These are phyloP conservation scores for Rhododendron williamsianum DNA, from an alignment of 148 eudicot species.

Conservation along the genomic window DNA sequence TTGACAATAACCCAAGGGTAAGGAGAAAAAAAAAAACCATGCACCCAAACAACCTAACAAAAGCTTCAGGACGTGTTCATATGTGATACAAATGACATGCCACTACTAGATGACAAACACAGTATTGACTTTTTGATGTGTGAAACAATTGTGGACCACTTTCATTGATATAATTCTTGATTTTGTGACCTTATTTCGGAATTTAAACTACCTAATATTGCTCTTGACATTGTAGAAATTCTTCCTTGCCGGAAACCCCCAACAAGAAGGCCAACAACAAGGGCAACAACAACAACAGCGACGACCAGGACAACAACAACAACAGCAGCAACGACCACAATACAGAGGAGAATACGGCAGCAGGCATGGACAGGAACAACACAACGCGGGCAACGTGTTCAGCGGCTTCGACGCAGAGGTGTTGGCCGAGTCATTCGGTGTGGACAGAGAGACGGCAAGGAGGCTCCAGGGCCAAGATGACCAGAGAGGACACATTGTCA, in stretches of 20 bases:
- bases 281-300: background rate
- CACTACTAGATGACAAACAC: no score
- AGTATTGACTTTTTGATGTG: no score
- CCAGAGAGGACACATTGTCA: constrained; percentile 53
- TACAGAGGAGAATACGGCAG: background rate
- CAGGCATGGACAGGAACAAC: background rate
- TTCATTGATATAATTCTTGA: background rate
- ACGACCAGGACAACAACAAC: background rate
- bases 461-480: constrained; percentile 46
- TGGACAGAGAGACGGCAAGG: constrained; percentile 42
- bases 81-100: no score
- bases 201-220: background rate
- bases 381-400: constrained; percentile 41
- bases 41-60: no score
- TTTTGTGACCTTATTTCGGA: background rate
- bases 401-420: constrained; percentile 31
- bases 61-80: no score
- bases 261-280: background rate
- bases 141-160: background rate
- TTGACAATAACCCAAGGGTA: constrained; percentile 65
- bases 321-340: background rate
- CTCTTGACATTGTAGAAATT: background rate
- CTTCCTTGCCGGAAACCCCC: background rate
- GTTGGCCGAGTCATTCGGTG: constrained; percentile 47
- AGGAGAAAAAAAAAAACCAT: no score